Base-by-base conservation (phyloP, 176 grass and related monocot genomes). In the Dactylis glomerata region DNA sequence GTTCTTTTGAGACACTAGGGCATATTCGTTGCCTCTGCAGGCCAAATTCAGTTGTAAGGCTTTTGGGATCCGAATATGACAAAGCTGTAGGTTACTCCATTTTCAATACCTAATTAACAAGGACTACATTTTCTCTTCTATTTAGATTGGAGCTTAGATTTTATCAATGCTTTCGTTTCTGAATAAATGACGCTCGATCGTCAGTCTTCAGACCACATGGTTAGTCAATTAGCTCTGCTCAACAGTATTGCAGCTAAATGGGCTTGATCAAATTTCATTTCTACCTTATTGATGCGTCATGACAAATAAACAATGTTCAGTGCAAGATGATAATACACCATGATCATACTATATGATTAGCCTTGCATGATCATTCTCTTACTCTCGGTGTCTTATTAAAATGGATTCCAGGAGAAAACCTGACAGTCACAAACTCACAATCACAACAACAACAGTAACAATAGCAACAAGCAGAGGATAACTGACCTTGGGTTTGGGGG, bases 21-120 rank as follows among this genome's bases (percentile, higher is more conserved):
- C 69, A 84, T 85, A 86, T 89, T 89, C 78, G 68, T 82, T 89
- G 41, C 71, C 78, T 89, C 78, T 42, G 24, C 51, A 52, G 50
- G 24, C 13, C 71, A 82, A 28, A 26, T 82, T 81, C 31, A 42
- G 9, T 77, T 81, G 57, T 33, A 83, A 62, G 64, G 46, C 17
- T 75, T 79, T 84, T 61, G 59, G 28, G 12, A 10, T 71, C 22
- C 72, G 20, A 9, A 81, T 47, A 46, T 55, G 46, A 75, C 78
- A 82, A 86, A 58, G 36, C 65, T 47, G 41, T 15, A 52, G 12
- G 23, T 20, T 68, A 34, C 37, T 54, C 4, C 31, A 38, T 81
- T 64, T 32, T 26, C 20, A 73, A 28, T 38, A 11, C 27, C 6
- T 30, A 38, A 55, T 41, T 52, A 59, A 74, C 34, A n/a, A 55